Evolutionary conservation across 768 basidiomycete species (phyloP).

Genomic region (Boletus rubroflammeus): DNA sequence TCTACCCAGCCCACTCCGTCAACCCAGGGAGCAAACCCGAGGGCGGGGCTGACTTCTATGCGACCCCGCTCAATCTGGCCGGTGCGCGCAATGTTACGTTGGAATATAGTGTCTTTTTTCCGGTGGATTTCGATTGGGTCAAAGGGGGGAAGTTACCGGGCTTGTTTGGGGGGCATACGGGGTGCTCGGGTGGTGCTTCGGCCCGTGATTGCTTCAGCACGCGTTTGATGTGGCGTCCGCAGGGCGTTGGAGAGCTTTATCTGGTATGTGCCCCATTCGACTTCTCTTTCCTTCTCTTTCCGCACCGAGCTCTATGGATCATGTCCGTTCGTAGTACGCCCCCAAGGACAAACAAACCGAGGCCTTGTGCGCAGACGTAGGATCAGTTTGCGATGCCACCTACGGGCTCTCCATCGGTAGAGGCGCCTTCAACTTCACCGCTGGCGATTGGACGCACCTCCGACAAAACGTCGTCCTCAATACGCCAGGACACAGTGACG

Average conservation of each 20-base stretch:
- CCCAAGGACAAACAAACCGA: constrained; percentile 66
- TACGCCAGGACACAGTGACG: constrained; percentile 68
- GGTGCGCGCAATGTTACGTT: constrained; percentile 53
- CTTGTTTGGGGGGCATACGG: constrained; percentile 62
- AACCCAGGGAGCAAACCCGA: constrained; percentile 60
- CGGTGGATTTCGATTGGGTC: constrained; percentile 70
- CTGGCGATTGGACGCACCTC: constrained; percentile 69
- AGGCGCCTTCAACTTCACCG: constrained; percentile 59
- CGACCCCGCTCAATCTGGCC: constrained; percentile 43
- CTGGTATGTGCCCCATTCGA: constrained; percentile 42
- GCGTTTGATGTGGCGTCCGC: constrained; percentile 74
- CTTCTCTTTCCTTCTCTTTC: not conserved
- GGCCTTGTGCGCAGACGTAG: constrained; percentile 53
- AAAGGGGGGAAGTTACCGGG: constrained; percentile 84
- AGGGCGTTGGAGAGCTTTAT: constrained; percentile 73
- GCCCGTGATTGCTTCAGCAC: constrained; percentile 80
- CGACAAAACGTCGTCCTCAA: constrained; percentile 70
- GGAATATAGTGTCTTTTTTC: constrained; percentile 76
- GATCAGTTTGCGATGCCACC: constrained; percentile 56
- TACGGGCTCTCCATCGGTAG: constrained; percentile 78
- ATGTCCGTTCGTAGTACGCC: constrained; percentile 53
- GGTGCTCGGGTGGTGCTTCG: constrained; percentile 71
- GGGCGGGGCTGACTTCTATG: constrained; percentile 74
- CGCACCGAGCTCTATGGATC: not conserved
- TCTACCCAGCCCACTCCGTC: constrained; percentile 66